A percentile compares a stretch with the other conserved stretches of the same genome.
Evolutionary conservation across 192 early-diverging fungal genomes (phyloP).

Genomic region (Geranomyces michiganensis): DNA sequence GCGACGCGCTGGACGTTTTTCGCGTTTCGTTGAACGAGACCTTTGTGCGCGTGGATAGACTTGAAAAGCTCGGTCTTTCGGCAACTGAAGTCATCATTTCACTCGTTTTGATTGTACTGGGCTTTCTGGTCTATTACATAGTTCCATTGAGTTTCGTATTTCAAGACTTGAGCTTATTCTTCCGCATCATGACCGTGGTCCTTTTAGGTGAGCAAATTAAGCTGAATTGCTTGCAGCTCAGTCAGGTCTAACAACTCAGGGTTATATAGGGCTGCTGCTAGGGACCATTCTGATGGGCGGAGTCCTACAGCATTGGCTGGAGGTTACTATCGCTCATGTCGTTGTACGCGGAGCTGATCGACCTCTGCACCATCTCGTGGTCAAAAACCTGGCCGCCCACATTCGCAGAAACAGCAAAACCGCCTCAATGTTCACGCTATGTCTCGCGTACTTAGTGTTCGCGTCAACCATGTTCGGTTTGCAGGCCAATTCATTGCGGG

Average conservation of each 20-base stretch:
- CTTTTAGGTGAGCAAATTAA: slow-evolving; percentile 30
- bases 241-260: not conserved
- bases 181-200: slow-evolving; percentile 39
- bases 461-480: slow-evolving; percentile 41
- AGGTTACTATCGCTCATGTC: slow-evolving; percentile 17
- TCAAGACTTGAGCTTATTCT: slow-evolving; percentile 32
- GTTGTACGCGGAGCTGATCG: slow-evolving; percentile 21
- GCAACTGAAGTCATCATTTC: slow-evolving; percentile 25
- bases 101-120: slow-evolving; percentile 31
- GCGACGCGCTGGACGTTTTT: slow-evolving; percentile 43
- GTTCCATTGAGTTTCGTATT: slow-evolving; percentile 36
- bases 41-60: slow-evolving; percentile 20
- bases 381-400: slow-evolving; percentile 38
- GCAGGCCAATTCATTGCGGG: slow-evolving; percentile 24
- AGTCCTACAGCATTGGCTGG: slow-evolving; percentile 30
- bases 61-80: slow-evolving; percentile 33
- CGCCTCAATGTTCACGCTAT: slow-evolving; percentile 38
- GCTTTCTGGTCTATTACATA: slow-evolving; percentile 42
- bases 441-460: slow-evolving; percentile 43
- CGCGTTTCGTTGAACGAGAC: slow-evolving; percentile 29
- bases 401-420: slow-evolving; percentile 35
- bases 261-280: slow-evolving; percentile 30
- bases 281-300: slow-evolving; percentile 35
- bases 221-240: not conserved
- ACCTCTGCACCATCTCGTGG: slow-evolving; percentile 28